These are phyloP conservation scores for Hanseniaspora uvarum DNA, from an alignment of 1,139 yeast genomes.

Conservation along the genomic window DNA sequence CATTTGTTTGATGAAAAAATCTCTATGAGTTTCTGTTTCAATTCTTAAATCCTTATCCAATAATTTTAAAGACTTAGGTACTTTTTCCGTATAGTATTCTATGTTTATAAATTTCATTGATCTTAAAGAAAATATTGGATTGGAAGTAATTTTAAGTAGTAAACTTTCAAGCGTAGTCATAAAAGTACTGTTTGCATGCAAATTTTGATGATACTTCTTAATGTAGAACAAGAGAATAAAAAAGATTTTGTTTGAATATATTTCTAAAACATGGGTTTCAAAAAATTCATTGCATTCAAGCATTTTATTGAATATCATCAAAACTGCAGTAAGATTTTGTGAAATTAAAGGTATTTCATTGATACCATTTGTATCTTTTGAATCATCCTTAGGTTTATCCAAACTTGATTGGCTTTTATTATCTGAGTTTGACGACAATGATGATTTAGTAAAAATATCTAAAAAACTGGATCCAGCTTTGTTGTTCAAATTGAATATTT, in stretches of 20 bases:
- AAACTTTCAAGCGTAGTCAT: conserved; percentile 54
- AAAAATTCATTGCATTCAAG: conserved; percentile 58
- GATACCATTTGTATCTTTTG: conserved; percentile 7
- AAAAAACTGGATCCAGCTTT: conserved; percentile 14
- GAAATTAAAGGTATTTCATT: not conserved
- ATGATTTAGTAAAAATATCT: conserved; percentile 18
- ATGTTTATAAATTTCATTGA: conserved; percentile 39
- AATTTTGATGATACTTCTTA: conserved; percentile 38
- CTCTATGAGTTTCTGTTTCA: conserved; percentile 44
- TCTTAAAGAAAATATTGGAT: conserved; percentile 34
- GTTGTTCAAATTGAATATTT: conserved; percentile 28
- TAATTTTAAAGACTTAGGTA: conserved; percentile 41
- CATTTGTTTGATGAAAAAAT: conserved; percentile 48
- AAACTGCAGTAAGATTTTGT: conserved; percentile 16
- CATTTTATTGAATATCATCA: conserved; percentile 65
- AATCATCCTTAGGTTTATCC: conserved; percentile 17
- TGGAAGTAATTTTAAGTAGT: conserved; percentile 51
- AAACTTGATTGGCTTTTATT: conserved; percentile 15
- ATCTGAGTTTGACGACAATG: not conserved
- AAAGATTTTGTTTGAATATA: conserved; percentile 45
- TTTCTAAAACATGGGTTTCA: conserved; percentile 40
- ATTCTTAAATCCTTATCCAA: conserved; percentile 26
- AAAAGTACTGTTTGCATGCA: conserved; percentile 37
- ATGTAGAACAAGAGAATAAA: conserved; percentile 50
- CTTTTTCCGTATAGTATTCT: conserved; percentile 34